These are phyloP conservation scores for Trametes sp. DNA, from an alignment of 1,284 basidiomycete species.

Conservation along the genomic window DNA sequence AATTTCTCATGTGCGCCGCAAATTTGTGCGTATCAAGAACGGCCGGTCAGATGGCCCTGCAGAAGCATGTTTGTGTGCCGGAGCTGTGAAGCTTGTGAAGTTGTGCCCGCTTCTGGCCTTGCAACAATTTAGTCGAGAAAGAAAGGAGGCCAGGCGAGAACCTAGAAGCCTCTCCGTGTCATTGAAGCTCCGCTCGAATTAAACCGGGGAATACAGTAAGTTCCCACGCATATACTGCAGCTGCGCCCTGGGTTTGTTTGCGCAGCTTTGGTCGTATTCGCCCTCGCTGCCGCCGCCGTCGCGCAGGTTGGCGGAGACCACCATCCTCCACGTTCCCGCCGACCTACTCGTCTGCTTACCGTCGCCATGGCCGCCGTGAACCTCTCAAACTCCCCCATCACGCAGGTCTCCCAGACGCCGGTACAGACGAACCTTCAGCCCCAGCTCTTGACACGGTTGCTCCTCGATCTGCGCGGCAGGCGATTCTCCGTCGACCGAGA, in stretches of 20 bases:
- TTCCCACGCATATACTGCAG: background rate
- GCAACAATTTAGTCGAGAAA: conserved; percentile 14
- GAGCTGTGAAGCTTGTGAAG: conserved; percentile 20
- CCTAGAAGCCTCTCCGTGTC: conserved; percentile 6
- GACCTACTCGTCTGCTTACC: background rate
- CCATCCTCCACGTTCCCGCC: conserved; percentile 4
- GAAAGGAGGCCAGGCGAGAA: background rate
- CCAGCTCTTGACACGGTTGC: conserved; percentile 85
- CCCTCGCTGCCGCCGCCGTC: conserved; percentile 12
- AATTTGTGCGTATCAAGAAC: conserved; percentile 22
- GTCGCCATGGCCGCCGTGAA: conserved; percentile 56
- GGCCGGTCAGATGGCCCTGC: conserved; percentile 20
- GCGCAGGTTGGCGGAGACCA: conserved; percentile 21
- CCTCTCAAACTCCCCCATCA: conserved; percentile 80
- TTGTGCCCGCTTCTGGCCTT: conserved; percentile 18
- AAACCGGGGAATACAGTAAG: background rate
- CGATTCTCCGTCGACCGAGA: conserved; percentile 97
- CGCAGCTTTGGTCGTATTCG: conserved; percentile 20
- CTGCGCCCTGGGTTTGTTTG: conserved; percentile 13
- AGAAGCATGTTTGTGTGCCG: conserved; percentile 20
- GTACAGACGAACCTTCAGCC: conserved; percentile 79
- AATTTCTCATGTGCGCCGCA: conserved; percentile 12
- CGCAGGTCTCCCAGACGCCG: conserved; percentile 82
- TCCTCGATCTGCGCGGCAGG: conserved; percentile 91
- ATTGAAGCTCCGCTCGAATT: conserved; percentile 5